phyloP scores from a whole-genome alignment of 140 eudicot genomes.

The Cichorium intybus region DNA sequence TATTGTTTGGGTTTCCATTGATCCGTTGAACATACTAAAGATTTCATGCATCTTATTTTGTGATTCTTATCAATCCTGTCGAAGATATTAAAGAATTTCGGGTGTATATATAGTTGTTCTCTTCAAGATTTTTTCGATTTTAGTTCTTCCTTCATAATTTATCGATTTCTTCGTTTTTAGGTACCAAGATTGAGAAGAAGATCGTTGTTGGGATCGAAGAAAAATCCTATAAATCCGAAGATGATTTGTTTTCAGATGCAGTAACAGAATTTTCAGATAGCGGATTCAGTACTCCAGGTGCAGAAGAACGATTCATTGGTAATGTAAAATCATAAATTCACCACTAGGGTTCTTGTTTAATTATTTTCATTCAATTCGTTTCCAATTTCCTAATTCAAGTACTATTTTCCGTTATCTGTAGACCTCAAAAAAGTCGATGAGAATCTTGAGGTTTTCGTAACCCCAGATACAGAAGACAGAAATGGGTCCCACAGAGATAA shows the following conservation, averaged over 20 bases:
- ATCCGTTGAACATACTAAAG: too few species aligned
- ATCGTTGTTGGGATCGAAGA: conserved; percentile 36
- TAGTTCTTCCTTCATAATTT: conserved; percentile 3
- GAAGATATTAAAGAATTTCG: background rate
- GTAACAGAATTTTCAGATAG: conserved; percentile 66
- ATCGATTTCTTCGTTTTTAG: conserved; percentile 20
- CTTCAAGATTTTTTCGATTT: background rate
- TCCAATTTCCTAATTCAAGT: background rate
- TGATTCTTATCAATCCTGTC: background rate
- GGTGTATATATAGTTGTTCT: background rate
- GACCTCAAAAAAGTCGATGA: conserved; percentile 17
- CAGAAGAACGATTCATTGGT: conserved; percentile 5
- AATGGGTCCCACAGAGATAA: conserved; percentile 12
- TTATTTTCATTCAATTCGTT: too few species aligned
- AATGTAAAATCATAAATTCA: background rate
- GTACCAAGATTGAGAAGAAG: conserved; percentile 45
- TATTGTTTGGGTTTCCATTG: too few species aligned
- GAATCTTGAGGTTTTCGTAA: conserved; percentile 10
- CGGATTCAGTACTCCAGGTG: conserved; percentile 38
- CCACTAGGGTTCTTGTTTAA: background rate
- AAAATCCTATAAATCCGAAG: conserved; percentile 61
- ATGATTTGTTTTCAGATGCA: conserved; percentile 79
- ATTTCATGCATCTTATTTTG: background rate
- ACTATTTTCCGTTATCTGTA: conserved; percentile 15
- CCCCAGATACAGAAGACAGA: conserved; percentile 12